Base-by-base conservation (phyloP, 1,284 basidiomycete genomes). In the Kwoniella shivajii region DNA sequence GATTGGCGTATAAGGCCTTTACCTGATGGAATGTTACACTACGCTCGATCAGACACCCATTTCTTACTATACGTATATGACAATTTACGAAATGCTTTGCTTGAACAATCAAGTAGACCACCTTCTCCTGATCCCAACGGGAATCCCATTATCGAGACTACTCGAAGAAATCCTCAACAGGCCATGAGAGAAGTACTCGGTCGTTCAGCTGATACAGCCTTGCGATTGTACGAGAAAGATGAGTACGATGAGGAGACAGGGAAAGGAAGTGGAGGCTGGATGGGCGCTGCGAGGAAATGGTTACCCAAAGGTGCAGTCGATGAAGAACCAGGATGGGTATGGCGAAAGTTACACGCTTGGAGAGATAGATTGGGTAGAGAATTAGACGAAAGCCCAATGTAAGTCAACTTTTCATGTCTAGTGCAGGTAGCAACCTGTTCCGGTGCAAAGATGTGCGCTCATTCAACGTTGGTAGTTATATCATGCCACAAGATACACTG, bases 1-100 rank as follows among this genome's bases (percentile, higher is more conserved):
- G 95, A 99, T 76, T 99, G 95, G 95, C 86, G 95, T 26, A 91
- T 97, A 66, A 84, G 90, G 44, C 95, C 95, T 0, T 78, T 99
- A 9, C 89, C 93, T 0, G 78, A 84, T 42, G 91, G 91, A 66
- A 96, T 98, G 93, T 78, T 92, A 29, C 81, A 84, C 54, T 99
- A 99, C 73, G 95, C 95, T 1, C 87, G 93, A 20, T 90, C 90
- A 4, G 95, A 99, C 75, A 99, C 95, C 0, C 95, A 99, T 75
- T 96, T 89, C 78, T 83, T 99, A 2, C 82, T 98, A 20, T 92
- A 86, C 78, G 87, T 98, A 67, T 98, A 95, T 77, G 93, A 98
- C 78, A 85, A 86, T 63, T 84, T 98, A n/a, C 88, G 92, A 6
- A 88, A 90, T 70, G 89, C 89, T 1, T 86, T 98, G 3, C 80